Evolutionary conservation across 257 asterid genomes (phyloP).

Genomic region (Dorcoceras hygrometricum): DNA sequence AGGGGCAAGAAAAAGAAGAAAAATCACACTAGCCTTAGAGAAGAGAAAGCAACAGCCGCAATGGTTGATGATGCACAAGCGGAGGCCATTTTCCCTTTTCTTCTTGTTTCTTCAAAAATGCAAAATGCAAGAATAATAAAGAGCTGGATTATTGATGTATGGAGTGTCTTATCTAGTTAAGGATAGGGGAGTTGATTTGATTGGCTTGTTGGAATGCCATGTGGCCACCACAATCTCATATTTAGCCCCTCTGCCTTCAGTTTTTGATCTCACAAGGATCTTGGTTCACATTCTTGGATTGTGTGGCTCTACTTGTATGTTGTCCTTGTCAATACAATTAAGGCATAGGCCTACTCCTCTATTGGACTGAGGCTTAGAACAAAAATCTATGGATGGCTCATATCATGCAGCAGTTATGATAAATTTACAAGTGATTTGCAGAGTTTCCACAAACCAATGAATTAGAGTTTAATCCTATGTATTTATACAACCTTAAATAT

Average conservation of each 20-base stretch:
- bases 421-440: too few relatives aligned
- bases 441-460: too few relatives aligned
- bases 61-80: slow-evolving; percentile 89
- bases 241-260: slow-evolving; percentile 30
- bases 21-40: slow-evolving; percentile 74
- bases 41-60: slow-evolving; percentile 81
- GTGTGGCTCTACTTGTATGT: neutral
- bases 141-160: slow-evolving; percentile 30
- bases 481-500: too few relatives aligned
- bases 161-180: slow-evolving; percentile 52
- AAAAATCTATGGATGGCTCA: too few relatives aligned
- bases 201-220: slow-evolving; percentile 75
- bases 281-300: slow-evolving; percentile 32
- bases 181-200: slow-evolving; percentile 64
- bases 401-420: too few relatives aligned
- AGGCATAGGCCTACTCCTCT: too few relatives aligned
- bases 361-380: too few relatives aligned
- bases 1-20: neutral
- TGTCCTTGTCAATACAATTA: too few relatives aligned
- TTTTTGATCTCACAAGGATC: slow-evolving; percentile 42
- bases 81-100: slow-evolving; percentile 58
- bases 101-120: neutral
- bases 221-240: slow-evolving; percentile 67
- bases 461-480: too few relatives aligned
- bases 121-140: slow-evolving; percentile 21